Percentiles rank a stretch among this genome's conserved stretches.
Conservation (phyloP, 345 rosid species). For the Euphorbia tirucalli region DNA sequence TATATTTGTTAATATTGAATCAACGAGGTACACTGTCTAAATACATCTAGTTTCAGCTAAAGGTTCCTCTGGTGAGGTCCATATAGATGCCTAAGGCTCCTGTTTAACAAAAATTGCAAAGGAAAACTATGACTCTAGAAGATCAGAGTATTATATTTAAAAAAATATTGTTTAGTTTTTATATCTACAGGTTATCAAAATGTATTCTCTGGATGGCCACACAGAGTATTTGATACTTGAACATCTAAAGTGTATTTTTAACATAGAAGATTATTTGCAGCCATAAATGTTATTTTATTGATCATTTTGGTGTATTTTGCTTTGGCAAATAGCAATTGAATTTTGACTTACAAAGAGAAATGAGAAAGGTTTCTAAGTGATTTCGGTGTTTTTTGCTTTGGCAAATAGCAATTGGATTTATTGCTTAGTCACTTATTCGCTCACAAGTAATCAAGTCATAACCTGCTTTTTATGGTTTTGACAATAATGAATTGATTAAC, state of each 20-base stretch:
- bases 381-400: background rate
- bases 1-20: background rate
- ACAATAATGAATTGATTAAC: conserved; percentile 17
- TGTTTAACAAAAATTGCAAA: too few species aligned
- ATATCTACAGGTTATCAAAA: background rate
- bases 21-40: background rate
- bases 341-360: background rate
- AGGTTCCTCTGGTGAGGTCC: too few species aligned
- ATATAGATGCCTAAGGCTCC: too few species aligned
- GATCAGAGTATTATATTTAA: too few species aligned
- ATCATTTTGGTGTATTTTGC: background rate
- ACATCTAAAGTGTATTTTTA: background rate
- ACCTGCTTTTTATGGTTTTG: background rate
- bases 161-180: too few species aligned
- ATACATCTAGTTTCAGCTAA: too few species aligned
- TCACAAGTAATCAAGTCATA: background rate
- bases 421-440: background rate
- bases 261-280: background rate
- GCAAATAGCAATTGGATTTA: background rate
- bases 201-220: background rate
- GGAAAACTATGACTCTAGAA: background rate
- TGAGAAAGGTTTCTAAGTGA: too few species aligned
- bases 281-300: background rate
- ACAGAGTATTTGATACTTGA: background rate
- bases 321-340: background rate